Evolutionary conservation across 202 grass and related monocot genomes (phyloP).

Genomic region (Setaria italica): DNA sequence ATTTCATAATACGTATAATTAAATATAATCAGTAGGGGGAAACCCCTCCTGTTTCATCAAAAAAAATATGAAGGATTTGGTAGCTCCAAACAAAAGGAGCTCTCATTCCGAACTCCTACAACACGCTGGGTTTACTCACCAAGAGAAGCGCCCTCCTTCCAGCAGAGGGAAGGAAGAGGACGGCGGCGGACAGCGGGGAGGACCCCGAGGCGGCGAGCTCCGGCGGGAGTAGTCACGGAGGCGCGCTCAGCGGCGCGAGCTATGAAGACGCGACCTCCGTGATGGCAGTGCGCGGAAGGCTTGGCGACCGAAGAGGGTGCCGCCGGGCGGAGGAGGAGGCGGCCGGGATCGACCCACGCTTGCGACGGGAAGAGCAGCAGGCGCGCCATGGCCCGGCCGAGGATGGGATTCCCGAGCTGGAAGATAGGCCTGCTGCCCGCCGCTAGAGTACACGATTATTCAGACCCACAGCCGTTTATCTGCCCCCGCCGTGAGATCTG

Average conservation of each 20-base stretch:
- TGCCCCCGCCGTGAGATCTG: not conserved
- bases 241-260: not conserved
- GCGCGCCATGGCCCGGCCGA: not conserved
- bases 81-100: not conserved
- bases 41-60: too few species aligned
- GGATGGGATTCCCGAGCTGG: not conserved
- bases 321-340: not conserved
- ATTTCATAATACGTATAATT: too few species aligned
- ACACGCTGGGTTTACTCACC: not conserved
- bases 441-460: not conserved
- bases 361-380: conserved; percentile 13
- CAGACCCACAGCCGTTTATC: not conserved
- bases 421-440: not conserved
- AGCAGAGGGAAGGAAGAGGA: not conserved
- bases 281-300: not conserved
- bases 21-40: too few species aligned
- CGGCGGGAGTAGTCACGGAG: not conserved
- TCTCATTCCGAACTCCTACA: not conserved
- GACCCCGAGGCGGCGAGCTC: not conserved
- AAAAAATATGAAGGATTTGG: not conserved
- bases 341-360: not conserved
- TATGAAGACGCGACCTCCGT: not conserved
- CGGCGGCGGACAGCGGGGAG: not conserved
- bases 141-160: not conserved
- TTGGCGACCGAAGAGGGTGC: not conserved